Percentiles rank a stretch among this genome's conserved stretches.
These are phyloP conservation scores for Castanospermum australe DNA, from an alignment of 306 rosid species.

Conservation along the genomic window DNA sequence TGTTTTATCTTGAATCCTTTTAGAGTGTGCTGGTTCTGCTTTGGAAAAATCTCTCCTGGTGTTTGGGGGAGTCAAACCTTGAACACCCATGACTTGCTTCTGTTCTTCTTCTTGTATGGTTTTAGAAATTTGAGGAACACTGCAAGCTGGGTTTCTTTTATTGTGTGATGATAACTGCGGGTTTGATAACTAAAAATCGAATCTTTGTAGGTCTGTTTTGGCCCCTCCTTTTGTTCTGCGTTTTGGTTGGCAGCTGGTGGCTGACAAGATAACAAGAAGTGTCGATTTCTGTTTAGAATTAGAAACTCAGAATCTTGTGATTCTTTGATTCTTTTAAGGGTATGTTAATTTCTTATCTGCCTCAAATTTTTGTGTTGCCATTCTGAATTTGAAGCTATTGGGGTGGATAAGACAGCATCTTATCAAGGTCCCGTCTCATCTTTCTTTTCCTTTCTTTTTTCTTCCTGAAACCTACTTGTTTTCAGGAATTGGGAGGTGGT, in stretches of 20 bases:
- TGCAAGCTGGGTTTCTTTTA: conserved; percentile 10
- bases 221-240: conserved; percentile 52
- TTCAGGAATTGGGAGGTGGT: conserved; percentile 40
- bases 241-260: conserved; percentile 68
- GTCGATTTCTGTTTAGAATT: conserved; percentile 49
- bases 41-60: conserved; percentile 24
- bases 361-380: conserved; percentile 31
- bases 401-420: conserved; percentile 84
- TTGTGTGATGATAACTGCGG: conserved; percentile 23
- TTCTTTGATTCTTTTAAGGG: conserved; percentile 59
- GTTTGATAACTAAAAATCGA: conserved; percentile 45
- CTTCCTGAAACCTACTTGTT: conserved; percentile 14
- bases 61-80: conserved; percentile 28
- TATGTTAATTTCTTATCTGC: conserved; percentile 34
- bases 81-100: conserved; percentile 27
- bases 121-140: conserved; percentile 27
- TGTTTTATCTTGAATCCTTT: conserved; percentile 3
- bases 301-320: conserved; percentile 65
- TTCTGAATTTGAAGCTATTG: conserved; percentile 49
- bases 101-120: conserved; percentile 20
- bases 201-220: conserved; percentile 54
- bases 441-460: not conserved
- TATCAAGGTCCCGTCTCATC: conserved; percentile 28
- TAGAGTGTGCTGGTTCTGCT: not conserved
- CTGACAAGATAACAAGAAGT: conserved; percentile 51